phyloP scores from a whole-genome alignment of 2,329 filamentous ascomycete species.

The Lachnellula subtilissima region DNA sequence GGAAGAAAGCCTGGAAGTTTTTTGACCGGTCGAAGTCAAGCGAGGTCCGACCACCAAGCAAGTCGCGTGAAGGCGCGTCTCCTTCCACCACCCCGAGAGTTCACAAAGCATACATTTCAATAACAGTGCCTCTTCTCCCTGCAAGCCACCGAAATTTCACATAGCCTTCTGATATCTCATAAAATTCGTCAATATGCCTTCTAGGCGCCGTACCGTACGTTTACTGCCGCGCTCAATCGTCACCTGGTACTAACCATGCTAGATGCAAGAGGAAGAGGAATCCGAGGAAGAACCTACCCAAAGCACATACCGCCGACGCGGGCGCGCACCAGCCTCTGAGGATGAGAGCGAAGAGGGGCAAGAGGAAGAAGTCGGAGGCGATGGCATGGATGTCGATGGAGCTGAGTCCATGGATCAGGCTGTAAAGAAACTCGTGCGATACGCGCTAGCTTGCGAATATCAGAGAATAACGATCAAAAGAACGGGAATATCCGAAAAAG shows the following conservation, averaged over 20 bases:
- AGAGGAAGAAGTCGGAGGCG: slow-evolving; percentile 13
- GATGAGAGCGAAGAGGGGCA: slow-evolving; percentile 27
- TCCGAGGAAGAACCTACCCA: slow-evolving; percentile 23
- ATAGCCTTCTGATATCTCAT: background rate
- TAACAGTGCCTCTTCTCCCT: no score
- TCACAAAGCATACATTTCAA: background rate
- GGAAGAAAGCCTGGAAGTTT: slow-evolving; percentile 1
- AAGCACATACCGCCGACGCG: slow-evolving; percentile 21
- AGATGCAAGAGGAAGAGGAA: slow-evolving; percentile 24
- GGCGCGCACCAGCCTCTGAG: slow-evolving; percentile 14
- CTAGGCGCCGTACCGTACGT: slow-evolving; percentile 23
- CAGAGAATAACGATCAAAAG: slow-evolving; percentile 55
- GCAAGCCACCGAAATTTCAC: no score
- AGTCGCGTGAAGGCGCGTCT: slow-evolving; percentile 20
- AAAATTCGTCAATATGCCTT: slow-evolving; percentile 19
- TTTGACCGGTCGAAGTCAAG: slow-evolving; percentile 6
- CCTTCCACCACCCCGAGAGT: background rate
- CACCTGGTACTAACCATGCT: slow-evolving; percentile 7
- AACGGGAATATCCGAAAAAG: slow-evolving; percentile 60
- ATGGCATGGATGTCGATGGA: slow-evolving; percentile 24
- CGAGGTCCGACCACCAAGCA: background rate
- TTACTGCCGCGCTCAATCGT: background rate
- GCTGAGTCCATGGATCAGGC: slow-evolving; percentile 39
- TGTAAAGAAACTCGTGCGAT: slow-evolving; percentile 64
- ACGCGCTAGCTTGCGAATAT: slow-evolving; percentile 62